Percentiles rank a stretch among this genome's conserved stretches.
Conservation (phyloP, 208 protist species). For the Leishmania tropica region DNA sequence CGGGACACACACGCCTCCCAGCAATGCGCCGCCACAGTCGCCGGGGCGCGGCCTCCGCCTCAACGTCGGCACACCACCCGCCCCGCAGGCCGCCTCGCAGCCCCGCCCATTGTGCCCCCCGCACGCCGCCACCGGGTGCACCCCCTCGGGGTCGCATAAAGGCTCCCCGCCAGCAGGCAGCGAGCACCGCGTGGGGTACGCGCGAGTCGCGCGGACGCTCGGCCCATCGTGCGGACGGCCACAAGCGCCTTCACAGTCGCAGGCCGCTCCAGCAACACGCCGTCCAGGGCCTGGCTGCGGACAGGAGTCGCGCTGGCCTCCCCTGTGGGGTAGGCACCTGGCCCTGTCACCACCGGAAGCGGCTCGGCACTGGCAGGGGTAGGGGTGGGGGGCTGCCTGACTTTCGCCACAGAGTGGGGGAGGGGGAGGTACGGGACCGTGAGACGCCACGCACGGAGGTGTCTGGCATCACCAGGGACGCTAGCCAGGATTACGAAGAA, state of each 20-base stretch:
- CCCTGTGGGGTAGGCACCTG: neutral
- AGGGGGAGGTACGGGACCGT: neutral
- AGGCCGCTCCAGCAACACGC: neutral
- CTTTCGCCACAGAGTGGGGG: neutral
- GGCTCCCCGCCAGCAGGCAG: neutral
- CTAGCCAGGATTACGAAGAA: too few species aligned
- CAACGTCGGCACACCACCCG: neutral
- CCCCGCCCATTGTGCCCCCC: too few species aligned
- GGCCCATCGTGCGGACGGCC: neutral
- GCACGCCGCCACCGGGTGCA: neutral
- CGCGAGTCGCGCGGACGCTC: neutral
- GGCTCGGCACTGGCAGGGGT: neutral
- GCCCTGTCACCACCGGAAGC: neutral
- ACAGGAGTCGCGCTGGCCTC: neutral
- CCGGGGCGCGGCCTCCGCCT: neutral
- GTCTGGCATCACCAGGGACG: neutral
- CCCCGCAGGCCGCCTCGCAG: too few species aligned
- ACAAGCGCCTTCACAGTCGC: neutral
- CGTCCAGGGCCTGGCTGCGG: too few species aligned
- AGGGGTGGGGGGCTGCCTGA: neutral
- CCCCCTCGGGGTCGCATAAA: too few species aligned
- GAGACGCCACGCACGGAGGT: neutral
- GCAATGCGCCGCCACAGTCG: neutral
- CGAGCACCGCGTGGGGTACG: too few species aligned
- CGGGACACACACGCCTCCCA: too few species aligned